Percentiles rank a stretch among this genome's conserved stretches.
phyloP scores from a whole-genome alignment of 306 rosid genomes.

The Begonia masoniana region DNA sequence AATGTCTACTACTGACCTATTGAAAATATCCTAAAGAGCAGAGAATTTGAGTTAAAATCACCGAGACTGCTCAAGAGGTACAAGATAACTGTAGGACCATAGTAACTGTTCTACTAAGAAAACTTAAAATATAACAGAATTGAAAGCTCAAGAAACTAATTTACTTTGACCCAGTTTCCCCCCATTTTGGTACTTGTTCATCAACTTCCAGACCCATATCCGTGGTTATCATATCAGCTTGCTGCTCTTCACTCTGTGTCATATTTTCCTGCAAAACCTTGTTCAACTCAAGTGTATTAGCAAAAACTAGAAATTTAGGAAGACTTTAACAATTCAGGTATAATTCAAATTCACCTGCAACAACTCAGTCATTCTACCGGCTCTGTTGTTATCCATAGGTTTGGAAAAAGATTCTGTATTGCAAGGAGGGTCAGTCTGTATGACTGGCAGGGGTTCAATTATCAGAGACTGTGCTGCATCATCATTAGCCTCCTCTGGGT shows the following conservation, averaged over 20 bases:
- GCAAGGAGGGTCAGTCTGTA: slow-evolving; percentile 21
- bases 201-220: slow-evolving; percentile 22
- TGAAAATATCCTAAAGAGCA: neutral
- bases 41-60: neutral
- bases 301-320: too few relatives aligned
- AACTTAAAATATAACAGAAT: neutral
- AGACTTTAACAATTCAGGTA: too few relatives aligned
- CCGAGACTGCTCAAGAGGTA: neutral
- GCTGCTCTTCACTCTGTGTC: slow-evolving; percentile 26
- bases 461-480: slow-evolving; percentile 31
- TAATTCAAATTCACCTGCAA: slow-evolving; percentile 52
- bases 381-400: slow-evolving; percentile 24
- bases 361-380: slow-evolving; percentile 49
- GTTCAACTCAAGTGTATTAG: slow-evolving; percentile 6
- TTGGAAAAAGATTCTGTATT: slow-evolving; percentile 18
- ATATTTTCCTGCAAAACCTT: slow-evolving; percentile 54
- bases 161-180: slow-evolving; percentile 14
- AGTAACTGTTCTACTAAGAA: slow-evolving; percentile 5
- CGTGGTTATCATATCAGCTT: slow-evolving; percentile 18
- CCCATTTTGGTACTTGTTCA: slow-evolving; percentile 18
- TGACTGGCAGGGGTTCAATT: slow-evolving; percentile 51
- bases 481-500: slow-evolving; percentile 20
- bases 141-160: slow-evolving; percentile 4
- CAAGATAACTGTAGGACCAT: slow-evolving; percentile 4
- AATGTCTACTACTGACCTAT: neutral